Percentiles rank a stretch among this genome's conserved stretches.
phyloP scores from a whole-genome alignment of 225 moss, liverwort and hornwort species.

The Antitrichia curtipendula region DNA sequence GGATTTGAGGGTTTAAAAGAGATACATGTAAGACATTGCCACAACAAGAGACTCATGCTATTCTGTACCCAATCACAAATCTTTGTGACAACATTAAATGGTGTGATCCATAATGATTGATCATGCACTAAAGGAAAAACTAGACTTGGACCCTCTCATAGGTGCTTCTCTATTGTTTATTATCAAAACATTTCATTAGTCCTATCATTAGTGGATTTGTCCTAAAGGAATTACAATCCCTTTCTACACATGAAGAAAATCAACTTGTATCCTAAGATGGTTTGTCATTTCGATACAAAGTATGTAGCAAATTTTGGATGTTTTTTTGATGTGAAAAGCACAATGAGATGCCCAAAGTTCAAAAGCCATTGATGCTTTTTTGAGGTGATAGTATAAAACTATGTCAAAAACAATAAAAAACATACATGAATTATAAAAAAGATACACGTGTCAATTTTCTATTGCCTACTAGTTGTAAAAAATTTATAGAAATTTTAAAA shows the following conservation, averaged over 20 bases:
- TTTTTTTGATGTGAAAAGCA: background rate
- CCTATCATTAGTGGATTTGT: too few species aligned
- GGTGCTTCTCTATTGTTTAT: background rate
- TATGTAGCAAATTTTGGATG: too few species aligned
- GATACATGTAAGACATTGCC: too few species aligned
- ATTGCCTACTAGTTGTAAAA: too few species aligned
- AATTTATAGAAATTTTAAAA: too few species aligned
- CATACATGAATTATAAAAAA: too few species aligned
- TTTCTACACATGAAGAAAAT: background rate
- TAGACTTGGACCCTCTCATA: rapidly evolving
- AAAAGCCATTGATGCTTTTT: too few species aligned
- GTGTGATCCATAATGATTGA: background rate
- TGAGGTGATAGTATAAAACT: too few species aligned
- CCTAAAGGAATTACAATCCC: background rate
- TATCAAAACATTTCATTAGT: background rate
- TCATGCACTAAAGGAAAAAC: background rate
- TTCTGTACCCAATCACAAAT: background rate
- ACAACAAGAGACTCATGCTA: background rate
- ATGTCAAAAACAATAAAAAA: too few species aligned
- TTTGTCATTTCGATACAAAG: too few species aligned
- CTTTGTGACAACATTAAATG: background rate
- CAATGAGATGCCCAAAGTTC: background rate
- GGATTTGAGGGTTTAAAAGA: too few species aligned
- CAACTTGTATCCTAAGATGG: background rate
- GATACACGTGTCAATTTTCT: too few species aligned